A percentile compares a stretch with the other conserved stretches of the same genome.
These are phyloP conservation scores for Neurospora africana DNA, from an alignment of 495 filamentous ascomycete genomes.

Conservation along the genomic window DNA sequence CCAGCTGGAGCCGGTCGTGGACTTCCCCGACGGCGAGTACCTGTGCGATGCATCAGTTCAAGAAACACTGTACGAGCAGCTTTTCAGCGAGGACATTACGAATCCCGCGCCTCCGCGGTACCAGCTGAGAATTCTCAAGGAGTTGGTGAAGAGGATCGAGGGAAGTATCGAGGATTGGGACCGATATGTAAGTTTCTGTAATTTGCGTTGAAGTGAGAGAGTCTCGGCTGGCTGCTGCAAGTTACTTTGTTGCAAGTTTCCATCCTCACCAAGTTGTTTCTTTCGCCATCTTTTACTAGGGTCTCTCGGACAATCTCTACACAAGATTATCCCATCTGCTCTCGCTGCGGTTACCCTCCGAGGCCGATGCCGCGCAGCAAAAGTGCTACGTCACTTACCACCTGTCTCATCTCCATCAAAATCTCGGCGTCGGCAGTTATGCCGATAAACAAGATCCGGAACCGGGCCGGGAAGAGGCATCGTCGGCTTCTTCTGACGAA, in stretches of 20 bases:
- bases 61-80: slow-evolving; percentile 44
- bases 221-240: background rate
- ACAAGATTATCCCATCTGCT: slow-evolving; percentile 48
- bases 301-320: slow-evolving; percentile 66
- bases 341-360: slow-evolving; percentile 45
- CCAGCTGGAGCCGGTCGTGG: slow-evolving; percentile 26
- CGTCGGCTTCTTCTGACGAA: no score
- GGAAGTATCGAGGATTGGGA: slow-evolving; percentile 62
- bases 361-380: slow-evolving; percentile 56
- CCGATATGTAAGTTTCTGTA: slow-evolving; percentile 57
- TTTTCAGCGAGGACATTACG: slow-evolving; percentile 49
- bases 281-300: slow-evolving; percentile 34
- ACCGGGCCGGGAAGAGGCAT: background rate
- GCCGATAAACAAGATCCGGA: background rate
- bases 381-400: slow-evolving; percentile 68
- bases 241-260: background rate
- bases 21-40: slow-evolving; percentile 21
- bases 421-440: background rate
- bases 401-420: slow-evolving; percentile 23
- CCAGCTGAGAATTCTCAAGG: slow-evolving; percentile 60
- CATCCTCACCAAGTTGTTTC: slow-evolving; percentile 11
- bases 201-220: slow-evolving; percentile 5
- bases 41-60: slow-evolving; percentile 43
- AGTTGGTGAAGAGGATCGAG: slow-evolving; percentile 55
- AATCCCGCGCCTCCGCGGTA: slow-evolving; percentile 56